Evolutionary conservation across 441 rosid species (phyloP).

Genomic region (Brassica balearica): DNA sequence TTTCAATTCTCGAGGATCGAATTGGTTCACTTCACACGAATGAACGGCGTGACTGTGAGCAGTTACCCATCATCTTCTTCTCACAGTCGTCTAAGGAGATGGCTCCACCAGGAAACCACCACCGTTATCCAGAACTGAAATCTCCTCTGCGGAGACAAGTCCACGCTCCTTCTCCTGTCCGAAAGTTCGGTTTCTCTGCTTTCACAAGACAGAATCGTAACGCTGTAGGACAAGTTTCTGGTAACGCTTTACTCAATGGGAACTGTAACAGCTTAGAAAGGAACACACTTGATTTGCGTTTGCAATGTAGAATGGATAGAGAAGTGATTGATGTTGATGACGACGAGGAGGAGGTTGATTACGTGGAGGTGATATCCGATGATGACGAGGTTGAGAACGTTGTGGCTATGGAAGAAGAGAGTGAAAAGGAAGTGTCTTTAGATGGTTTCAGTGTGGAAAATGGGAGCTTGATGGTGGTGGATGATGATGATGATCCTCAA

Average conservation of each 20-base stretch:
- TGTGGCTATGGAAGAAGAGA: not conserved
- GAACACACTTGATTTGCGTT: slow-evolving; percentile 46
- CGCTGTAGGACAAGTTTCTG: slow-evolving; percentile 24
- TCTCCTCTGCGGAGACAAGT: slow-evolving; percentile 59
- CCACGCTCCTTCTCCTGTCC: slow-evolving; percentile 74
- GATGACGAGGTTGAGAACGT: slow-evolving; percentile 56
- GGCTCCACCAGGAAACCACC: slow-evolving; percentile 54
- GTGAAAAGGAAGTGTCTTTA: slow-evolving; percentile 42
- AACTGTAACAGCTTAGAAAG: slow-evolving; percentile 42
- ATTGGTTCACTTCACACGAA: slow-evolving; percentile 10
- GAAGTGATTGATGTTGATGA: slow-evolving; percentile 56
- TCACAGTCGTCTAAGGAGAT: slow-evolving; percentile 43
- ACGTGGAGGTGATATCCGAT: slow-evolving; percentile 49
- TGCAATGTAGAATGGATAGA: slow-evolving; percentile 43
- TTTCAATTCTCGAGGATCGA: not conserved
- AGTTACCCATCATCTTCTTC: slow-evolving; percentile 43
- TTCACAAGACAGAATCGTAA: slow-evolving; percentile 18
- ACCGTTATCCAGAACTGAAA: slow-evolving; percentile 67
- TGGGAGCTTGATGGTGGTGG: slow-evolving; percentile 45
- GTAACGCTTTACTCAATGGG: slow-evolving; percentile 10
- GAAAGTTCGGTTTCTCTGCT: slow-evolving; percentile 51
- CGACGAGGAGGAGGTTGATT: slow-evolving; percentile 37
- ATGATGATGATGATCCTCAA: slow-evolving; percentile 45
- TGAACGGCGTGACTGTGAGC: slow-evolving; percentile 58
- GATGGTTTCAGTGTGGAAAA: slow-evolving; percentile 48